Base-by-base conservation (phyloP, 495 filamentous ascomycete species). In the Xeromyces bisporus region DNA sequence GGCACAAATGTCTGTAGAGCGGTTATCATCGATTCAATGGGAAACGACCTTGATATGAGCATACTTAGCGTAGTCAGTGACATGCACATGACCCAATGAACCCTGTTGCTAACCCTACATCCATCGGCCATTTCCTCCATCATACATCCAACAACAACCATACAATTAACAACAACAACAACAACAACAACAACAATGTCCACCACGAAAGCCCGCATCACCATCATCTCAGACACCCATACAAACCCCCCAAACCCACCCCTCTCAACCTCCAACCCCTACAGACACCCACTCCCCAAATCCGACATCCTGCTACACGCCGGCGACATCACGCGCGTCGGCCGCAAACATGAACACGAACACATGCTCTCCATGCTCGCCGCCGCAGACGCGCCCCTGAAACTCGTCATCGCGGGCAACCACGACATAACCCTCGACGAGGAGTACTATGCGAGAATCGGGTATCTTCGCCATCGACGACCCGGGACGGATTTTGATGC, bases 371-470 rank as follows among this genome's bases (percentile, higher is more conserved):
- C 53, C 2, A 62, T 79, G 43, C 55, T 89, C 9, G 44, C 46
- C 10, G 39, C 31, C 0, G 65, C 74, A 32, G 41, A 68, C 4
- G 79, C 81, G 0, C 66, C 74, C 12, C 50, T 85, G 4, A 91
- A 86, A 37, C 53, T 91, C 21, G 70, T 86, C 20, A 83, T 91
- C 31, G 71, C 81, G 1, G 81, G 81, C 0, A 86, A 87, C 47
- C 81, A 86, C 51, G 80, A 87, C 44, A 66, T 79, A 33, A 69
- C 69, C 0, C 66, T 86, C 2, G 78, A 89, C 44, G 48, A 50
- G 16, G 50, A 64, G 2, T 64, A 62, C 40, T 72, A 67, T 38
- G 31, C 40, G 3, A 26, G 17, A 2, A 35, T 41, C 10, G 59
- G 59, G 7, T 46, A 52, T 27, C 26, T 15, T 13, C 42, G 55